Percentiles rank a stretch among this genome's conserved stretches.
Conservation (phyloP, 2,329 filamentous ascomycete genomes). For the Alternaria burnsii region DNA sequence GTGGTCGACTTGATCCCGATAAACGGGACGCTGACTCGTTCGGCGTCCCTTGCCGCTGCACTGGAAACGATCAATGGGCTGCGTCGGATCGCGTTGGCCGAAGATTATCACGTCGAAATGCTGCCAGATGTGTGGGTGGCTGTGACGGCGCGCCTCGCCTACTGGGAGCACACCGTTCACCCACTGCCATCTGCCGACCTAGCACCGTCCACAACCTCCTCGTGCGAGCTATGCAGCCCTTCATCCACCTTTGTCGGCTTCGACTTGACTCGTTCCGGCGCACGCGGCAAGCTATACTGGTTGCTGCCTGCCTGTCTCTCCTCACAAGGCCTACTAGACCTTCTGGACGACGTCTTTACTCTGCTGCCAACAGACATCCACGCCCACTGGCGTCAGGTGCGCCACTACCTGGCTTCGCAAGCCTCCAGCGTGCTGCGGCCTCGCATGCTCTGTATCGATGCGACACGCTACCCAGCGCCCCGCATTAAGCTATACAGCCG, state of each 20-base stretch:
- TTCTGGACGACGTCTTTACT: neutral
- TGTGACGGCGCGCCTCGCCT: neutral
- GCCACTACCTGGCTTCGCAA: neutral
- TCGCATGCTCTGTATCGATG: neutral
- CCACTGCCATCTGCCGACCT: neutral
- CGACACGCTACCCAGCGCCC: neutral
- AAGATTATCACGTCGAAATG: neutral
- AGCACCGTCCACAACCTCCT: neutral
- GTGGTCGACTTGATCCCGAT: neutral
- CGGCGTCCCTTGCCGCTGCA: neutral
- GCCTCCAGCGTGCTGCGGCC: neutral
- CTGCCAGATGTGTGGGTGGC: neutral
- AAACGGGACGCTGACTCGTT: neutral
- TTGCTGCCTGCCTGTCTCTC: neutral
- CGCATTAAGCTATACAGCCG: constrained; percentile 5
- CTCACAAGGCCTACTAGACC: neutral
- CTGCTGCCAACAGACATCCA: neutral
- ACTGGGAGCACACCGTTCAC: neutral
- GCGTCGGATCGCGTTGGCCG: neutral
- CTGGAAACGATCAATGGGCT: neutral
- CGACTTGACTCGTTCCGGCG: neutral
- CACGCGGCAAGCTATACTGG: neutral
- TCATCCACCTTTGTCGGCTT: neutral
- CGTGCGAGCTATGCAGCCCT: neutral
- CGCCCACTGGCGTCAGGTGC: neutral